A percentile compares a stretch with the other conserved stretches of the same genome.
These are phyloP conservation scores for Avena eriantha DNA, from an alignment of 176 grass and related monocot species.

Conservation along the genomic window DNA sequence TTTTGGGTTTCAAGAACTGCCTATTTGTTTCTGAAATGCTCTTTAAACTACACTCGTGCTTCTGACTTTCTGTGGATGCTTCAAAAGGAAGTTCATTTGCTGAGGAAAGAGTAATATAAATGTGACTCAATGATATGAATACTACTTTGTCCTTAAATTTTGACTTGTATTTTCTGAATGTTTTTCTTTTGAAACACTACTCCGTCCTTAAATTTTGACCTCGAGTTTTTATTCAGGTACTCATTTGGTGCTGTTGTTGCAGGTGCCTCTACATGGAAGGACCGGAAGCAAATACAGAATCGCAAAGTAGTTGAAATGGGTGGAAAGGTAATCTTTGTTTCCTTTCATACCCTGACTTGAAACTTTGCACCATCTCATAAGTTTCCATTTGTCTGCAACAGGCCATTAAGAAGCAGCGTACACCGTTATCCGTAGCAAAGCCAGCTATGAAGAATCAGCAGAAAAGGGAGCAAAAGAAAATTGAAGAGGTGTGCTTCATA, in stretches of 20 bases:
- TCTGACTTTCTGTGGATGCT: background rate
- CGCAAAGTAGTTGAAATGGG: conserved; percentile 77
- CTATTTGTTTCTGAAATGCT: background rate
- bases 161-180: background rate
- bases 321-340: conserved; percentile 66
- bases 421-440: conserved; percentile 77
- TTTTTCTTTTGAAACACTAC: background rate
- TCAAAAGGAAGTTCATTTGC: background rate
- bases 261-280: conserved; percentile 92
- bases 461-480: conserved; percentile 69
- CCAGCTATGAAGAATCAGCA: conserved; percentile 90
- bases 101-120: background rate
- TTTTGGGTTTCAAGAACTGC: background rate
- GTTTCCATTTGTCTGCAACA: conserved; percentile 46
- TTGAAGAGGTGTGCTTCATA: conserved; percentile 70
- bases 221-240: background rate
- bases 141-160: background rate
- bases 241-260: conserved; percentile 1
- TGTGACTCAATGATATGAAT: background rate
- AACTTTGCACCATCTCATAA: conserved; percentile 27
- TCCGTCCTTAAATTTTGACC: background rate
- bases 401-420: conserved; percentile 84
- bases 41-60: background rate
- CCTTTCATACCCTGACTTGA: background rate
- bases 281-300: conserved; percentile 80